A percentile compares a stretch with the other conserved stretches of the same genome.
Evolutionary conservation across 2,329 filamentous ascomycete genomes (phyloP).

Genomic region (Zymoseptoria pseudotritici): DNA sequence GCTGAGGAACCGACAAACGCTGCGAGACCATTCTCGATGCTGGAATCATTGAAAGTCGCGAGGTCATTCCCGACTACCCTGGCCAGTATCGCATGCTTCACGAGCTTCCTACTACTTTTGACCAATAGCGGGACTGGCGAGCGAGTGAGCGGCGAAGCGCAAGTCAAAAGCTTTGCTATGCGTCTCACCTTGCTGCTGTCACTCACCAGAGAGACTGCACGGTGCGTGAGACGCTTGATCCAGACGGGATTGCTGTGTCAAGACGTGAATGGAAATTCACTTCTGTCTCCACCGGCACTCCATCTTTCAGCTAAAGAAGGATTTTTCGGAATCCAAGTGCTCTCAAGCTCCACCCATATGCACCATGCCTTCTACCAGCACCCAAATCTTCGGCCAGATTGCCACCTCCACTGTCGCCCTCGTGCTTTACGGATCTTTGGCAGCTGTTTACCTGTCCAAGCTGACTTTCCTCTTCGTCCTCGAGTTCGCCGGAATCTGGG

Average conservation of each 20-base stretch:
- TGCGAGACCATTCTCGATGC: too few relatives aligned
- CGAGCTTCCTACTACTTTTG: too few relatives aligned
- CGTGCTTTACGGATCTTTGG: neutral
- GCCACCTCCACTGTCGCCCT: neutral
- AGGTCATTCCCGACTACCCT: too few relatives aligned
- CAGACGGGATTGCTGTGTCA: neutral
- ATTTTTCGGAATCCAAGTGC: too few relatives aligned
- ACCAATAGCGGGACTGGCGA: too few relatives aligned
- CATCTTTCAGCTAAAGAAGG: too few relatives aligned
- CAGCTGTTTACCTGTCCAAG: neutral
- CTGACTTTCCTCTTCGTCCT: neutral
- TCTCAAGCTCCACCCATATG: neutral
- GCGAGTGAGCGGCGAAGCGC: too few relatives aligned
- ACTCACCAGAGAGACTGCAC: too few relatives aligned
- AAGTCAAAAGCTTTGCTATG: too few relatives aligned
- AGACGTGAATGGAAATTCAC: neutral
- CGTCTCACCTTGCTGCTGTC: neutral
- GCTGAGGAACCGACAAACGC: too few relatives aligned
- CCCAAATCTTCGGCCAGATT: neutral
- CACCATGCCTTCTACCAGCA: neutral
- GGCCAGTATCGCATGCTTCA: too few relatives aligned
- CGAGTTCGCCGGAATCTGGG: neutral
- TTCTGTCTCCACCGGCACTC: neutral
- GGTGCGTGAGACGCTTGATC: neutral
- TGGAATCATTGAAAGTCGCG: too few relatives aligned